phyloP scores from a whole-genome alignment of 192 early-diverging fungal species.

The Fimicolochytrium jonesii region DNA sequence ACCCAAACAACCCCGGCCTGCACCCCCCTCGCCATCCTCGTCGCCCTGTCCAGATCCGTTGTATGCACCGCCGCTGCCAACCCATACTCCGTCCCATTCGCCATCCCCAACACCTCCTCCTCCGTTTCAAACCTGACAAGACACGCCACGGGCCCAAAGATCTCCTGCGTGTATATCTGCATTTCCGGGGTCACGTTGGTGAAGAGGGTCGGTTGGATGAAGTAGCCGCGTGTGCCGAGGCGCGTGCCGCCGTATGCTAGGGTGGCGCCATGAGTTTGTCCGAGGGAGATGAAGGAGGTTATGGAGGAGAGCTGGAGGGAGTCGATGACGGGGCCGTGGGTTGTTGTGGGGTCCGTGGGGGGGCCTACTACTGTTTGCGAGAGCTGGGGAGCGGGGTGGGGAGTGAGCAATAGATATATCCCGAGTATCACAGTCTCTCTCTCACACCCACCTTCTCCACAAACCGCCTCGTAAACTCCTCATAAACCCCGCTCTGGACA shows the following conservation, averaged over 20 bases:
- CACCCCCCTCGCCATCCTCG: constrained; percentile 29
- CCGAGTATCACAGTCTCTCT: no score
- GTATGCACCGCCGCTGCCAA: constrained; percentile 87
- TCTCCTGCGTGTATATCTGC: constrained; percentile 75
- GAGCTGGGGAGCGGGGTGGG: no score
- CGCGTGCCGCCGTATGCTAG: constrained; percentile 46
- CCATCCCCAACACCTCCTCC: constrained; percentile 74
- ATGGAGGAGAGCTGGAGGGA: constrained; percentile 47
- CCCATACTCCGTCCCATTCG: constrained; percentile 73
- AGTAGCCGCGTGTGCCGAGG: constrained; percentile 52
- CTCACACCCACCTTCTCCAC: constrained; percentile 13
- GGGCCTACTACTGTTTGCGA: constrained; percentile 36
- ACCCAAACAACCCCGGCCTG: constrained; percentile 49
- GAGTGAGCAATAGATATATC: no score
- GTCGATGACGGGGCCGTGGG: constrained; percentile 52
- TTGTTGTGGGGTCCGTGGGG: constrained; percentile 30
- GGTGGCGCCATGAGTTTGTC: constrained; percentile 57
- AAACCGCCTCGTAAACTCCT: constrained; percentile 35
- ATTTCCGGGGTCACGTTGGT: constrained; percentile 62
- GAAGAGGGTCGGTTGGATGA: constrained; percentile 78
- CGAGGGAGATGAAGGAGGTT: constrained; percentile 57
- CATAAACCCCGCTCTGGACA: constrained; percentile 50
- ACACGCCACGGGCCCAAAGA: constrained; percentile 86
- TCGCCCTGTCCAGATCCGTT: constrained; percentile 51
- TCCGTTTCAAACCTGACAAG: constrained; percentile 68